Conservation (phyloP, 306 rosid genomes). For the Chamaecrista fasciculata region DNA sequence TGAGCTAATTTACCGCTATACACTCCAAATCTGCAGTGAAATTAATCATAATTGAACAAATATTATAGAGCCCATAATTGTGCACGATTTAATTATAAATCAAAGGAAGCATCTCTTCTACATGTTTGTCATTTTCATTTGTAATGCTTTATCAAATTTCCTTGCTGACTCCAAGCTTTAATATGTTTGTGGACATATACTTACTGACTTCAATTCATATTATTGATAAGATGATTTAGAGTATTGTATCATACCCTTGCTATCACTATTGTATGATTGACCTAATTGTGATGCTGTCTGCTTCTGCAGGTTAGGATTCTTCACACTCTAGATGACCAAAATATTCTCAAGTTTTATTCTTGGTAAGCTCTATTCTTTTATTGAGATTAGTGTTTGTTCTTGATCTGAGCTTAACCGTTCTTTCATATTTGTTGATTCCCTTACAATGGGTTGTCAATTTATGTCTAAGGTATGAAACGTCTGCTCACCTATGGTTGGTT, state of each 20-base stretch:
- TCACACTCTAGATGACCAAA: conserved; percentile 74
- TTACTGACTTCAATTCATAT: neutral
- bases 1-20: too few species aligned
- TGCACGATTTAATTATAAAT: too few species aligned
- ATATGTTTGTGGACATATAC: neutral
- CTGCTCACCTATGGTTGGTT: conserved; percentile 97
- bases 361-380: conserved; percentile 49
- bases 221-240: neutral
- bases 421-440: neutral
- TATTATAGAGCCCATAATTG: too few species aligned
- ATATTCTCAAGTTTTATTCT: conserved; percentile 72
- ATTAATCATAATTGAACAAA: too few species aligned
- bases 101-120: too few species aligned
- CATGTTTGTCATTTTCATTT: too few species aligned
- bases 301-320: conserved; percentile 82
- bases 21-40: too few species aligned
- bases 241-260: neutral
- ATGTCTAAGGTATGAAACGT: conserved; percentile 82
- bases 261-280: neutral
- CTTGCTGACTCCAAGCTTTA: too few species aligned
- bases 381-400: neutral
- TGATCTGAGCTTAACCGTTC: neutral
- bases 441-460: conserved; percentile 10
- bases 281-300: neutral
- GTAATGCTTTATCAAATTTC: too few species aligned